Base-by-base conservation (phyloP, 1,139 yeast genomes). In the Saccharomyces hybrid region DNA sequence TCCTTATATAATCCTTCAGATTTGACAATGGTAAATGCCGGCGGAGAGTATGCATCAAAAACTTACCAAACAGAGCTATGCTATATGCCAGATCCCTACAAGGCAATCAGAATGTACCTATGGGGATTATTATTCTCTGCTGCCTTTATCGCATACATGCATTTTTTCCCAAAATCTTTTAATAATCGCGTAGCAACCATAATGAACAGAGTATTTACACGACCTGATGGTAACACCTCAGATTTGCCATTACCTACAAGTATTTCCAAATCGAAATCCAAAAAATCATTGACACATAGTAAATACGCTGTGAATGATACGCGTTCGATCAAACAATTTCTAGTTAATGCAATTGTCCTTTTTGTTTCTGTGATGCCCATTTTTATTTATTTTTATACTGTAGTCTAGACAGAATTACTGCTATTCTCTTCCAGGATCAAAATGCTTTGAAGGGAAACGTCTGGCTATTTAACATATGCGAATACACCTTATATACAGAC, bases 11-110 rank as follows among this genome's bases (percentile, higher is more conserved):
- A 84, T 57, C 84, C 53, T 47, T 26, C 28, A 1, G 65, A 65
- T 31, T 59, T 59, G 14, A 53, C 59, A 14, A 57, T 51, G 4
- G 56, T 51, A 47, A 48, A 51, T 47, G 49, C 31, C 16, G 52
- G 48, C 4, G 53, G 49, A 14, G 44, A 38, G 11, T 5, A 16
- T 14, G 44, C 20, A 20, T 38, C 44, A 38, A 29, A 55, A 26
- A 66, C 71, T 2, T 64, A 60, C 28, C 61, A 62, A 48, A 68
- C 66, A 0, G 52, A 58, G 52, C 51, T 66, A 66, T 90, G 96
- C 64, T 81, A 80, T 60, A 71, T 88, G 68, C 95, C 96, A 1
- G 76, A 77, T 42, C 95, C 96, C 0, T 85, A 78, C 60, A 64
- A 69, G 29, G 79, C 90, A 0, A 56, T 82, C 11, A 69, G 70